A percentile compares a stretch with the other conserved stretches of the same genome.
Evolutionary conservation across 1,284 basidiomycete species (phyloP).

Genomic region (Ustilago vetiveriae): DNA sequence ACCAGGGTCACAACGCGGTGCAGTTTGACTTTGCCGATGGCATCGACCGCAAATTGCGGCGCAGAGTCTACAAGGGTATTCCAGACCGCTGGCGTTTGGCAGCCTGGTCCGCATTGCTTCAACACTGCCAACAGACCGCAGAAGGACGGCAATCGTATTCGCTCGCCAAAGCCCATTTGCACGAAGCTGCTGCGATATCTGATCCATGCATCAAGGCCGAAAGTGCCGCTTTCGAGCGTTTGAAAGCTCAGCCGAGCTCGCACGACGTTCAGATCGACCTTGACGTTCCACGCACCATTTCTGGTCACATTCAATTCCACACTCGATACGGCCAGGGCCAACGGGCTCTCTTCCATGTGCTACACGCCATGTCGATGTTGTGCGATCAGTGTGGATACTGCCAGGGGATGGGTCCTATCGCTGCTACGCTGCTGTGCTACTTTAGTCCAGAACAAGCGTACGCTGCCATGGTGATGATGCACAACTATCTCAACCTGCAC

Average conservation of each 20-base stretch:
- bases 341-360: constrained; percentile 79
- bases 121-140: constrained; percentile 67
- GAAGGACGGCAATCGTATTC: constrained; percentile 69
- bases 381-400: constrained; percentile 94
- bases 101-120: constrained; percentile 82
- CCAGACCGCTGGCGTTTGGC: constrained; percentile 94
- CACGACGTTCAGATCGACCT: constrained; percentile 98
- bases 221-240: constrained; percentile 2
- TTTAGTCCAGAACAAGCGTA: constrained; percentile 77
- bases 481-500: constrained; percentile 83
- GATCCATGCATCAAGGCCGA: constrained; percentile 7
- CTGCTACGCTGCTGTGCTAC: constrained; percentile 92
- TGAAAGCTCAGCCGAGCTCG: constrained; percentile 72
- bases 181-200: neutral
- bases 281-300: constrained; percentile 95
- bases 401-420: constrained; percentile 98
- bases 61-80: constrained; percentile 90
- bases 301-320: constrained; percentile 90
- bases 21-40: constrained; percentile 27
- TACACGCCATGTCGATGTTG: constrained; percentile 87
- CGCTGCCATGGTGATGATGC: constrained; percentile 79
- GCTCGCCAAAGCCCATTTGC: constrained; percentile 22
- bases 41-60: constrained; percentile 69
- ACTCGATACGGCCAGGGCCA: constrained; percentile 89
- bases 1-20: constrained; percentile 43